phyloP scores from a whole-genome alignment of 768 basidiomycete species.

The Lactarius quietus region DNA sequence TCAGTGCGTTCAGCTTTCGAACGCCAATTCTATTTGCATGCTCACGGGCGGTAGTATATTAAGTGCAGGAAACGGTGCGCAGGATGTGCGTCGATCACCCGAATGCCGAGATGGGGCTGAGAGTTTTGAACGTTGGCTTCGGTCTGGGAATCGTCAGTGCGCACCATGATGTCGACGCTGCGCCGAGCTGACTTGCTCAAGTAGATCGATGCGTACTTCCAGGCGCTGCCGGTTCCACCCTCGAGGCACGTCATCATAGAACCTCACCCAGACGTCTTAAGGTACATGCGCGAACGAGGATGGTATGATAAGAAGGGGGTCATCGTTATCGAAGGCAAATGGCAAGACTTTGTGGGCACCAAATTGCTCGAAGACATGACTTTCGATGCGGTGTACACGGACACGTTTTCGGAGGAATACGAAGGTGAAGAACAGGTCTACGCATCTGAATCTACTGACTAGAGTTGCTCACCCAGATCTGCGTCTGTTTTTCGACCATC shows the following conservation, averaged over 20 bases:
- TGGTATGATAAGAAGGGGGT: slow-evolving; percentile 81
- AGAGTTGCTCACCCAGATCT: slow-evolving; percentile 44
- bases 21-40: not conserved
- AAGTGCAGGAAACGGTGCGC: slow-evolving; percentile 76
- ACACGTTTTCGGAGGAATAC: slow-evolving; percentile 91
- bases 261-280: slow-evolving; percentile 89
- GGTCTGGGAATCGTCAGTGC: slow-evolving; percentile 82
- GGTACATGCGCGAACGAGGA: slow-evolving; percentile 66
- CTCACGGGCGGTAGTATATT: slow-evolving; percentile 30
- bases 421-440: slow-evolving; percentile 41
- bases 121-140: slow-evolving; percentile 87
- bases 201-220: slow-evolving; percentile 84
- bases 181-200: slow-evolving; percentile 5
- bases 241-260: slow-evolving; percentile 86
- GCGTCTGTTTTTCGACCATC: slow-evolving; percentile 71
- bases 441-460: not conserved
- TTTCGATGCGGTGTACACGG: slow-evolving; percentile 88
- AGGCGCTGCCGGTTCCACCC: slow-evolving; percentile 56
- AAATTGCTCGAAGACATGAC: slow-evolving; percentile 57
- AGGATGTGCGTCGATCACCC: slow-evolving; percentile 55
- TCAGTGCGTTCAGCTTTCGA: slow-evolving; percentile 48
- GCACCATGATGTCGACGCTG: not conserved
- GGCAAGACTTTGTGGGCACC: slow-evolving; percentile 81
- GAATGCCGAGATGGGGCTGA: slow-evolving; percentile 45
- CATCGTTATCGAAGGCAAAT: slow-evolving; percentile 81